Percentiles rank a stretch among this genome's conserved stretches.
phyloP scores from a whole-genome alignment of 2,329 filamentous ascomycete species.

The Scedosporium dehoogii region DNA sequence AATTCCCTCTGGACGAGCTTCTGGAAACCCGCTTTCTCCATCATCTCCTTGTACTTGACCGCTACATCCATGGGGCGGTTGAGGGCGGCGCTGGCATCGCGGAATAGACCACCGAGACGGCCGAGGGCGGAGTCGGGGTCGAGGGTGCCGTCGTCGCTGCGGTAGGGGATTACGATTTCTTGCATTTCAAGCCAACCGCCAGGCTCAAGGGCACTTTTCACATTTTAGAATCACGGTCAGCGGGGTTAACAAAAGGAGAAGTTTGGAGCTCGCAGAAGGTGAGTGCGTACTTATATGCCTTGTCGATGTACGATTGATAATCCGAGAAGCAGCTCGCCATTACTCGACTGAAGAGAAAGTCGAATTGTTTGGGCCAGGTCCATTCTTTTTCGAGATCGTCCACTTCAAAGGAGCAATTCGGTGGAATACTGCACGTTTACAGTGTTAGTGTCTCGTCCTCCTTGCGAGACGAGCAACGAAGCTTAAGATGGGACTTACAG shows the following conservation, averaged over 20 bases:
- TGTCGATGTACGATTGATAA: constrained; percentile 22
- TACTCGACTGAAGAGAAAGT: constrained; percentile 27
- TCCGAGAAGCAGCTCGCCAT: constrained; percentile 18
- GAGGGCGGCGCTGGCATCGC: constrained; percentile 25
- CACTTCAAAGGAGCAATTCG: constrained; percentile 38
- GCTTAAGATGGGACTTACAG: constrained; percentile 18
- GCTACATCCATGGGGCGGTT: constrained; percentile 27
- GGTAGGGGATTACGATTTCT: constrained; percentile 26
- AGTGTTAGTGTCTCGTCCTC: too few species aligned
- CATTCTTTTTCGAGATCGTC: constrained; percentile 32
- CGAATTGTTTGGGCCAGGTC: constrained; percentile 27
- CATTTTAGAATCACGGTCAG: background rate
- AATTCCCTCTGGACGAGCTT: constrained; percentile 42
- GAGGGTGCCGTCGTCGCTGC: constrained; percentile 37
- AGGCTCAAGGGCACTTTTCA: constrained; percentile 25
- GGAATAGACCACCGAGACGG: constrained; percentile 29
- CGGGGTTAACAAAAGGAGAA: background rate
- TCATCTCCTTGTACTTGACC: constrained; percentile 23
- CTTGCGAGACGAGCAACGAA: too few species aligned
- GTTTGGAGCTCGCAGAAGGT: background rate
- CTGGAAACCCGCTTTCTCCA: constrained; percentile 41
- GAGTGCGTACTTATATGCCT: constrained; percentile 14
- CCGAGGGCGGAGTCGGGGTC: constrained; percentile 25
- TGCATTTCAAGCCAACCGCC: constrained; percentile 47
- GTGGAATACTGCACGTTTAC: constrained; percentile 25